Evolutionary conservation across 306 rosid genomes (phyloP), one percentile per base, ranked within the genome.

Genomic region (Cicer chorassanicum): DNA sequence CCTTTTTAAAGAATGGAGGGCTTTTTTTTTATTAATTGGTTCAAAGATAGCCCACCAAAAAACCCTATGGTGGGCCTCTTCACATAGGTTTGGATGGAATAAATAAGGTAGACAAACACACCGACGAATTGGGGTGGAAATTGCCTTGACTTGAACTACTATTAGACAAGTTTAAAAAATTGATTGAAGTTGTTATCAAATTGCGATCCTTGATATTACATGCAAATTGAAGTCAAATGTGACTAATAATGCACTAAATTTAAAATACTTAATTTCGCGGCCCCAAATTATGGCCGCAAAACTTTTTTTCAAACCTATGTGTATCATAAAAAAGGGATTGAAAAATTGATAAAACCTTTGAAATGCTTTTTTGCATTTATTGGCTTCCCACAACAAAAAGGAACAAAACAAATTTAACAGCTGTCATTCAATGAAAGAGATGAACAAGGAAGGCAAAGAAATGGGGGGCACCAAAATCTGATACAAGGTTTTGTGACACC

Each of bases 31-130:
- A 18, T 18, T 18, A 55, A 73, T 82, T 75, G 84, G 85, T 78
- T 84, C 69, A 61, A 82, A 39, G 76, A 86, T 34, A 89, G 88
- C 86, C 96, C 95, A 89, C 93, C 90, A 82, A 83, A 19, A 8
- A 76, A 83, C 84, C 84, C 85, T 80, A 79, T 43, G 85, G 93
- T 86, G 95, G 95, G 95, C 91, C 93, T 84, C 86, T 84, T 62
- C 8, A 11, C 73, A 9, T 83, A 67, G 68, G 43, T 55, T 41
- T 15, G 69, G 81, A 79, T 84, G 81, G 67, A 82, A 71, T 55
- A 73, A 73, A 86, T 76, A 50, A 55, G 38, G 80, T 41, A 65
- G 80, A 75, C 83, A 77, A 57, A 77, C 29, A 4, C 5, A 21
- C 13, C 7, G 12, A 9, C 7, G 38, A 8, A 19, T 9, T 55